Evolutionary conservation across 768 basidiomycete species (phyloP).

Genomic region (Suillus ampliporus): DNA sequence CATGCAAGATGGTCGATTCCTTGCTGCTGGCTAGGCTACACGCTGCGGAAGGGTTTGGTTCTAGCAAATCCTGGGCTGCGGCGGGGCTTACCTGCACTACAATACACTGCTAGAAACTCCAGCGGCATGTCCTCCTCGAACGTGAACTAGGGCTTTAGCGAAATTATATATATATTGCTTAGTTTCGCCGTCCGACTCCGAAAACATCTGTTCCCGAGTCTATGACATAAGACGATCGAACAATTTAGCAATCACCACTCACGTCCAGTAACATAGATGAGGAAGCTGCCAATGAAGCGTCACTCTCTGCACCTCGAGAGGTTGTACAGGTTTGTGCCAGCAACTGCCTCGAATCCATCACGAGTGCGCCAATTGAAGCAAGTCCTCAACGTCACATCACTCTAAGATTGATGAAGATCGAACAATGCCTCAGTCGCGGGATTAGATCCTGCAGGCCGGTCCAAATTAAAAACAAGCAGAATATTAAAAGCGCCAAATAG

Average conservation of each 20-base stretch:
- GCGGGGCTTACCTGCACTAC: conserved; percentile 40
- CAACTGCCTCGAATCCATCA: conserved; percentile 42
- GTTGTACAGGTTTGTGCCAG: conserved; percentile 39
- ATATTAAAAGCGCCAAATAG: conserved; percentile 48
- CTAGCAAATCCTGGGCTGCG: conserved; percentile 15
- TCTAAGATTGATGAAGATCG: conserved; percentile 47
- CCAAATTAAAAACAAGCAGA: conserved; percentile 47
- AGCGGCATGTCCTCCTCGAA: conserved; percentile 51
- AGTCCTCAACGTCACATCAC: conserved; percentile 28
- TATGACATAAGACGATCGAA: conserved; percentile 21
- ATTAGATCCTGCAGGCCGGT: conserved; percentile 42
- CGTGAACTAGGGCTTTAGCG: no score
- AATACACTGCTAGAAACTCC: conserved; percentile 50
- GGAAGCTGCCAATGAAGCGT: conserved; percentile 34
- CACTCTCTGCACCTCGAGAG: conserved; percentile 33
- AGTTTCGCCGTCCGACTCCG: conserved; percentile 47
- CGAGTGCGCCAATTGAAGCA: conserved; percentile 42
- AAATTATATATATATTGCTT: conserved; percentile 44
- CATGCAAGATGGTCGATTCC: conserved; percentile 41
- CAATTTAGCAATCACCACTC: conserved; percentile 26
- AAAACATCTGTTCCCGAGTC: conserved; percentile 43
- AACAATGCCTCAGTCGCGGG: conserved; percentile 46
- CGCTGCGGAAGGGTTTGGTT: conserved; percentile 28
- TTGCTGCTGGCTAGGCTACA: conserved; percentile 41
- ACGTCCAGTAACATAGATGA: conserved; percentile 42